Evolutionary conservation across 176 grass and related monocot species (phyloP), one percentile per base, ranked within the genome.

Genomic region (Oryza punctata): DNA sequence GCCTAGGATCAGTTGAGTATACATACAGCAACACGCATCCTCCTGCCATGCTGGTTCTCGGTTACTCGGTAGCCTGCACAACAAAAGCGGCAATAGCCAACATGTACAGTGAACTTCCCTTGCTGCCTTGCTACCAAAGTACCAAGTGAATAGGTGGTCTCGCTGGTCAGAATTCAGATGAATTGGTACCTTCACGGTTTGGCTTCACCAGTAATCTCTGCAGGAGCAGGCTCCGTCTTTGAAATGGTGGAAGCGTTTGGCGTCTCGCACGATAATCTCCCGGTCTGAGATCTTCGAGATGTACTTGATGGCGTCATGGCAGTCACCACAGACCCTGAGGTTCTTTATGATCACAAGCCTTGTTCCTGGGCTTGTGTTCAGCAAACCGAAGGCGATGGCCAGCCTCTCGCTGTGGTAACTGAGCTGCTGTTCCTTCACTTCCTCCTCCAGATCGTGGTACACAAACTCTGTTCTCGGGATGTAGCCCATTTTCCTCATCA

Each of bases 311-410:
- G 86, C 92, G 0, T 86, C 83, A 24, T 94, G 92, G 70, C 88
- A 91, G 50, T 91, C 64, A 8, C 88, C 86, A 10, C 82, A 88
- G 18, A 94, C 67, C 80, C 92, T 88, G 68, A 89, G 84, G 72
- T 94, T 94, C 86, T 94, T 91, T 33, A 94, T 86, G 69, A 94
- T 69, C 37, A 94, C 86, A 29, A 91, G 86, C 47, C 88, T 84
- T 19, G 88, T 89, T 37, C 88, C 83, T 1, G 88, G 88, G 32
- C 71, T 66, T 2, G 89, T 94, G 65, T 84, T 91, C 80, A 94
- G 78, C 47, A 91, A 15, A 15, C 86, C 89, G 4, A 94, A 91
- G 66, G 92, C 92, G 10, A 91, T 84, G 12, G 92, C 92, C 61
- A 94, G 69, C 72, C 80, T 86, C 73, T 94, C 88, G 5, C 92